A percentile compares a stretch with the other conserved stretches of the same genome.
Evolutionary conservation across 2,329 filamentous ascomycete species (phyloP).

Genomic region (Davidsoniella virescens): DNA sequence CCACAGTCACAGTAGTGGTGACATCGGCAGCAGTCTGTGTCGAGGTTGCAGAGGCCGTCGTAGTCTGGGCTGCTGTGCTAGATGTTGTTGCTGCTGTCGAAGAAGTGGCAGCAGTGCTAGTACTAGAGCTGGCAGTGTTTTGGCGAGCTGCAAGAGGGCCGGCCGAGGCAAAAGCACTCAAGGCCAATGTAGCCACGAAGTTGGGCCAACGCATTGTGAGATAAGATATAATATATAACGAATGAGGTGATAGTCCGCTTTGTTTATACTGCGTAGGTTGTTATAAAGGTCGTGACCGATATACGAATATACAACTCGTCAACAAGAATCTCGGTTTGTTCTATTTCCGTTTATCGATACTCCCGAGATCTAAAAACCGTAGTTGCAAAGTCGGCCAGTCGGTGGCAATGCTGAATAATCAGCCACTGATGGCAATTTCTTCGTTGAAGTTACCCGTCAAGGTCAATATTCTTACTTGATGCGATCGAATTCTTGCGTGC

Average conservation of each 20-base stretch:
- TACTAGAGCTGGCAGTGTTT: neutral
- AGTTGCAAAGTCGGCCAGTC: neutral
- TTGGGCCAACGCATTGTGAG: slow-evolving; percentile 9
- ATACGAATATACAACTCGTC: no score
- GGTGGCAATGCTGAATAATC: neutral
- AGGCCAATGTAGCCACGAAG: slow-evolving; percentile 8
- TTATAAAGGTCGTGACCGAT: no score
- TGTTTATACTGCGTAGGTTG: no score
- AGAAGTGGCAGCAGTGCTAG: neutral
- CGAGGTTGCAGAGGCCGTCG: slow-evolving; percentile 1
- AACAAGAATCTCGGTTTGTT: no score
- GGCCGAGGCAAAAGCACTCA: slow-evolving; percentile 3
- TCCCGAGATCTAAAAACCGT: no score
- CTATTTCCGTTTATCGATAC: no score
- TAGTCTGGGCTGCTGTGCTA: neutral
- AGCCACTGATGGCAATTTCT: no score
- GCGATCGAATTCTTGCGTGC: no score
- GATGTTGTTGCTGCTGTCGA: neutral
- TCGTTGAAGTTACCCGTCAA: no score
- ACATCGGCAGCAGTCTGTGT: slow-evolving; percentile 5
- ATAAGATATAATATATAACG: neutral
- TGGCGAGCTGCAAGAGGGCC: slow-evolving; percentile 8
- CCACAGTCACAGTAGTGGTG: slow-evolving; percentile 14
- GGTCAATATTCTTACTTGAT: no score
- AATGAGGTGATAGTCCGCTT: neutral